These are phyloP conservation scores for Malbranchea zuffiana DNA, from an alignment of 2,329 filamentous ascomycete genomes.

Conservation along the genomic window DNA sequence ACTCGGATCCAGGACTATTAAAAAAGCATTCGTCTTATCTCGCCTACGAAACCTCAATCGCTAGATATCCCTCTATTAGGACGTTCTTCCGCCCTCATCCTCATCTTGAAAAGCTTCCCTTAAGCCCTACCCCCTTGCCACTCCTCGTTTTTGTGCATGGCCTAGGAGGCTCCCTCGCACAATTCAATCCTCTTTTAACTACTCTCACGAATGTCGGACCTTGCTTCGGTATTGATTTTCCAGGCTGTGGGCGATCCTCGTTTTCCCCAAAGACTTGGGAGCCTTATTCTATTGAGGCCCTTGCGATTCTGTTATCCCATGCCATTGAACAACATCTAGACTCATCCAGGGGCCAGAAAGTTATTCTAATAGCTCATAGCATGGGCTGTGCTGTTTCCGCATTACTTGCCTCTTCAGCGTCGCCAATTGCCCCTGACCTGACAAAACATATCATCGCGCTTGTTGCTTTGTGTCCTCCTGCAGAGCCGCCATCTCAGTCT, in stretches of 20 bases:
- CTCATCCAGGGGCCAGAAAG: conserved; percentile 52
- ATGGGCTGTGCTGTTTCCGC: conserved; percentile 76
- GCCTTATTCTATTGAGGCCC: conserved; percentile 66
- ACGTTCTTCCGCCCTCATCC: conserved; percentile 75
- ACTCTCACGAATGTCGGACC: conserved; percentile 74
- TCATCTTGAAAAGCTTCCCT: conserved; percentile 70
- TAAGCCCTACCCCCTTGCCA: conserved; percentile 61
- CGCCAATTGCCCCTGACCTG: conserved; percentile 43
- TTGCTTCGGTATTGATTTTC: conserved; percentile 79
- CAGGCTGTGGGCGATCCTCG: conserved; percentile 73
- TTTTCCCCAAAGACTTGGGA: conserved; percentile 61
- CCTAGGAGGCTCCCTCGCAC: conserved; percentile 79
- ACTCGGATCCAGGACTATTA: conserved; percentile 67
- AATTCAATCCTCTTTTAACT: conserved; percentile 71
- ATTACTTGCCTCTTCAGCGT: conserved; percentile 53
- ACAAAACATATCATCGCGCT: conserved; percentile 60
- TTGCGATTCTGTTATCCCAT: conserved; percentile 62
- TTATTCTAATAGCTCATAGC: conserved; percentile 78
- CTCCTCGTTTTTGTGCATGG: conserved; percentile 87
- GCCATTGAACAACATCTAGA: conserved; percentile 66
- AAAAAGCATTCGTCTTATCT: conserved; percentile 62
- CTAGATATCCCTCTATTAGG: conserved; percentile 64
- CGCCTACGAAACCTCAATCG: conserved; percentile 58
- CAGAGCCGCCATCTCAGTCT: conserved; percentile 49
- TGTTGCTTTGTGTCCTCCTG: conserved; percentile 69